phyloP scores from a whole-genome alignment of 305 asterid genomes.

The Petunia hybrid region DNA sequence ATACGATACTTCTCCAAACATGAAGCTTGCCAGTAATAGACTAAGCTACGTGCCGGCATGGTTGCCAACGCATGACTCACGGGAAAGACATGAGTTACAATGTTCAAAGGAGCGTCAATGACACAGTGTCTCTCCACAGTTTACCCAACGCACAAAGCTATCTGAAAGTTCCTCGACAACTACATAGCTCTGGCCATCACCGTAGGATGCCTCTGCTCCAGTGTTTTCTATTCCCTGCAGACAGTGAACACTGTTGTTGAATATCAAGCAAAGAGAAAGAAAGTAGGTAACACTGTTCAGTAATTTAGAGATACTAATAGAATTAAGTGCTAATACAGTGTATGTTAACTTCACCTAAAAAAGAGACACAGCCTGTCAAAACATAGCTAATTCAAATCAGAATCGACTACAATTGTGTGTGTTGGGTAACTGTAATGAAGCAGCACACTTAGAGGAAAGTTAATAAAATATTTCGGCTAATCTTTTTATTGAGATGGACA shows the following conservation, averaged over 20 bases:
- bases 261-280: background rate
- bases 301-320: background rate
- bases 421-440: background rate
- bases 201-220: constrained; percentile 50
- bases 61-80: constrained; percentile 1
- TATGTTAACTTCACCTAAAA: constrained; percentile 5
- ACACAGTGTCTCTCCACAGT: constrained; percentile 74
- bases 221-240: constrained; percentile 48
- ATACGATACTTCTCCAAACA: constrained; percentile 20
- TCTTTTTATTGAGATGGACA: background rate
- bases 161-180: constrained; percentile 80
- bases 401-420: constrained; percentile 23
- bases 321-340: background rate
- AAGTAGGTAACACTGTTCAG: background rate
- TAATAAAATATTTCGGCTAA: constrained; percentile 9
- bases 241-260: background rate
- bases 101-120: constrained; percentile 50
- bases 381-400: background rate
- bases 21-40: constrained; percentile 24
- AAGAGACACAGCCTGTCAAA: background rate
- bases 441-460: background rate
- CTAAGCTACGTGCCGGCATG: constrained; percentile 7
- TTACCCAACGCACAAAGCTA: constrained; percentile 85
- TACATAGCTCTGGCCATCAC: constrained; percentile 55
- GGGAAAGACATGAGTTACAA: constrained; percentile 15